Conservation (phyloP, 768 basidiomycete species). For the Macrolepiota fuliginosa region DNA sequence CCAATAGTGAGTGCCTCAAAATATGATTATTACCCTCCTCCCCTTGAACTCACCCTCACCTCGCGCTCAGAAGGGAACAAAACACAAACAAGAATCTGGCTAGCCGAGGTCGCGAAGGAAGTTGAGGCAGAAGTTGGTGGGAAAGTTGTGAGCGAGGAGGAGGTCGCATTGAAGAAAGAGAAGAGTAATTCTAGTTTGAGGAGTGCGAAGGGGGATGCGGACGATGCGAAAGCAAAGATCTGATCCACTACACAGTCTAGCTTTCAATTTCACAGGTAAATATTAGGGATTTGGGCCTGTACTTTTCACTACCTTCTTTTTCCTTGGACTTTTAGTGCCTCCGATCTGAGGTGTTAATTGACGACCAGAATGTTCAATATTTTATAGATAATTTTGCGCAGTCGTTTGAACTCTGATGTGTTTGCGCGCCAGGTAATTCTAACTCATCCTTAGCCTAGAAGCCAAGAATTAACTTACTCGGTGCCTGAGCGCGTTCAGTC, state of each 20-base stretch:
- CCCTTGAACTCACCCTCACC: neutral
- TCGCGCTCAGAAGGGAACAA: conserved; percentile 31
- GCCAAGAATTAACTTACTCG: too few relatives aligned
- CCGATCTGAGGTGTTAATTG: neutral
- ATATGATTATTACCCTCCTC: neutral
- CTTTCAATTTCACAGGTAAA: neutral
- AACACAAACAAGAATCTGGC: conserved; percentile 41
- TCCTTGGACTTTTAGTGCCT: neutral
- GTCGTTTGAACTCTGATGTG: neutral
- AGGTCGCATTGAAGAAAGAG: conserved; percentile 51
- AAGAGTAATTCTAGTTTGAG: conserved; percentile 11
- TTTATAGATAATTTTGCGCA: neutral
- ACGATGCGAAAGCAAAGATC: conserved; percentile 7
- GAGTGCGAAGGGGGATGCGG: neutral
- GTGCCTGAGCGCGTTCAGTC: too few relatives aligned
- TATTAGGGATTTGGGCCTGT: too few relatives aligned
- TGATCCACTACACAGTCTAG: neutral
- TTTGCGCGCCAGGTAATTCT: neutral
- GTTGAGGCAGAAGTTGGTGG: conserved; percentile 60
- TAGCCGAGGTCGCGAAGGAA: conserved; percentile 58
- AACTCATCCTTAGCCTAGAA: neutral
- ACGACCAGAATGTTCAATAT: neutral
- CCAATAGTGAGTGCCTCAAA: neutral
- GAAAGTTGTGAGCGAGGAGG: conserved; percentile 60
- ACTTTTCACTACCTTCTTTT: neutral